phyloP scores from a whole-genome alignment of 169 alveolate species.

The Cryptosporidium felis region DNA sequence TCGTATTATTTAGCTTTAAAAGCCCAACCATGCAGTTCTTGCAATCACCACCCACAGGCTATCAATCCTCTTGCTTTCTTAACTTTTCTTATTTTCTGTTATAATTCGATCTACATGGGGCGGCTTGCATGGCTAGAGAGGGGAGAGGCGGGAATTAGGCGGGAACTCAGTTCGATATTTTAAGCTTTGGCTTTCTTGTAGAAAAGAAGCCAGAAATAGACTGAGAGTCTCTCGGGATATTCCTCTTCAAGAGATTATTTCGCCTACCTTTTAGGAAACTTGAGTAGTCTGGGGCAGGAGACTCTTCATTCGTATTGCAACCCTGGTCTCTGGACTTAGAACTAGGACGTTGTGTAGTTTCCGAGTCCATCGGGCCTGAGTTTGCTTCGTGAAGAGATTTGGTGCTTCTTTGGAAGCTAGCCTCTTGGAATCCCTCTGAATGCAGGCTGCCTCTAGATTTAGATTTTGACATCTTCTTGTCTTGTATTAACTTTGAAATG shows the following conservation, averaged over 20 bases:
- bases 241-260: not conserved
- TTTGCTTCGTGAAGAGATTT: too few species aligned
- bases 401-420: too few species aligned
- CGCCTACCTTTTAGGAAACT: not conserved
- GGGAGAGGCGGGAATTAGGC: constrained; percentile 11
- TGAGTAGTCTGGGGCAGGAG: constrained; percentile 16
- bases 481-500: constrained; percentile 18
- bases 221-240: constrained; percentile 11
- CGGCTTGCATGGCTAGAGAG: constrained; percentile 3
- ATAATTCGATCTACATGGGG: constrained; percentile 48
- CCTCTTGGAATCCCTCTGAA: too few species aligned
- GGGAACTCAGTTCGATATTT: not conserved
- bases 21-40: too few species aligned
- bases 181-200: constrained; percentile 17
- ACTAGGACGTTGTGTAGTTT: too few species aligned
- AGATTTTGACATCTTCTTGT: not conserved
- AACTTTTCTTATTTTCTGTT: constrained; percentile 20
- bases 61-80: too few species aligned
- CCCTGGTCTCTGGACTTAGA: too few species aligned
- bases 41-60: too few species aligned
- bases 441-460: too few species aligned
- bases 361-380: too few species aligned
- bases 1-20: too few species aligned
- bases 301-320: not conserved
- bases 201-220: constrained; percentile 44